Evolutionary conservation across 2,329 filamentous ascomycete genomes (phyloP).

Genomic region (Stagonosporopsis tanaceti): DNA sequence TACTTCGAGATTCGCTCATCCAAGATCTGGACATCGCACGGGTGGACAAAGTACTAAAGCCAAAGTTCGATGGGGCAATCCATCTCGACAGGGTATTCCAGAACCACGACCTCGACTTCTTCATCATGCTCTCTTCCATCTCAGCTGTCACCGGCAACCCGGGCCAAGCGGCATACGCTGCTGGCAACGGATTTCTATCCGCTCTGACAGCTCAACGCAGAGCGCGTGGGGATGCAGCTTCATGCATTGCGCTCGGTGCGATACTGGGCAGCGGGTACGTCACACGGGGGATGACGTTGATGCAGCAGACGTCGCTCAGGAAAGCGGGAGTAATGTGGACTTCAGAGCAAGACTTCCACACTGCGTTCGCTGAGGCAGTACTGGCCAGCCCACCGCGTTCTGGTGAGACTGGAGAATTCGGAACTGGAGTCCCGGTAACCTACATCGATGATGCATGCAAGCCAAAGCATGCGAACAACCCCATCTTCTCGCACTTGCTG

Average conservation of each 20-base stretch:
- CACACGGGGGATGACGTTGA: neutral
- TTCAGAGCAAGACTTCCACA: constrained; percentile 28
- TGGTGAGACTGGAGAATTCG: neutral
- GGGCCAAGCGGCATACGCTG: constrained; percentile 32
- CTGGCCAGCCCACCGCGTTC: neutral
- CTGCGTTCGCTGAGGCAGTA: constrained; percentile 26
- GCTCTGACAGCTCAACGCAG: constrained; percentile 50
- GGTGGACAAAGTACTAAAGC: constrained; percentile 17
- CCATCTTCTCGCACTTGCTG: constrained; percentile 9
- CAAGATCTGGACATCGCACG: constrained; percentile 12
- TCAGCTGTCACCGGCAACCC: constrained; percentile 19
- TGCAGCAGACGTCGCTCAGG: constrained; percentile 33
- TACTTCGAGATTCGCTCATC: constrained; percentile 27
- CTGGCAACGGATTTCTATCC: constrained; percentile 51
- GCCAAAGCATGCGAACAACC: constrained; percentile 1
- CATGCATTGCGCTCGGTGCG: constrained; percentile 43
- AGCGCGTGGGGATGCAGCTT: constrained; percentile 50
- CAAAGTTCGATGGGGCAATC: constrained; percentile 28
- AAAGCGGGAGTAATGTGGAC: constrained; percentile 12
- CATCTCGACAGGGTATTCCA: constrained; percentile 28
- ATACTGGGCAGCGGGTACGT: constrained; percentile 53
- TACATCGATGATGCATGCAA: neutral
- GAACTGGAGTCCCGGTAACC: constrained; percentile 5
- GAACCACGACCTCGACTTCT: constrained; percentile 32
- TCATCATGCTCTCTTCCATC: constrained; percentile 35